Conservation (phyloP, 2,329 filamentous ascomycete species). For the Dactylellina drechsleri region DNA sequence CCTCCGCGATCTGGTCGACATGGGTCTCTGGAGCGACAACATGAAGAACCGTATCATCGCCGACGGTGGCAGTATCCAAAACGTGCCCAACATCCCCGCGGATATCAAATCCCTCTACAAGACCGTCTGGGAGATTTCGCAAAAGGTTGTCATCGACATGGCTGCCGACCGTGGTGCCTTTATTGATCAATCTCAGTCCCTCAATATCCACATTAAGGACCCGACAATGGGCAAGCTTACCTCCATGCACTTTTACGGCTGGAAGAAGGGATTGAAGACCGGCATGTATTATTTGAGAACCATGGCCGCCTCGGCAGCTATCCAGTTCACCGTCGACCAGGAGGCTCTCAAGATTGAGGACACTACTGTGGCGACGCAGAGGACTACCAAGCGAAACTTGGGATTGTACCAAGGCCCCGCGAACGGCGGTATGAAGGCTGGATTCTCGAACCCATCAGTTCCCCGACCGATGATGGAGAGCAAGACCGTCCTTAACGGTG, state of each 20-base stretch:
- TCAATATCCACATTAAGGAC: constrained; percentile 99
- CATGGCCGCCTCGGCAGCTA: constrained; percentile 93
- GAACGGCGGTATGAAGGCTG: constrained; percentile 65
- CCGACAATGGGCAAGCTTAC: constrained; percentile 99
- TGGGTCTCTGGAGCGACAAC: constrained; percentile 97
- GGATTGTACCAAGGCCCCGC: constrained; percentile 63
- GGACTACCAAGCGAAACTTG: constrained; percentile 75
- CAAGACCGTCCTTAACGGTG: constrained; percentile 49
- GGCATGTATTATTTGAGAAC: constrained; percentile 99
- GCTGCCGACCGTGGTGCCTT: constrained; percentile 94
- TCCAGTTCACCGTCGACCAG: constrained; percentile 99
- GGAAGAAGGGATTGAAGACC: constrained; percentile 99
- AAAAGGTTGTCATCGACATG: constrained; percentile 96
- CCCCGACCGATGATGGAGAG: constrained; percentile 46
- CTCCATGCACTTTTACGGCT: constrained; percentile 98
- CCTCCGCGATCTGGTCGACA: constrained; percentile 95
- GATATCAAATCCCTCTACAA: constrained; percentile 98
- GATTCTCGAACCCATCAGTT: constrained; percentile 66
- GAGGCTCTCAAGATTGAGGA: constrained; percentile 90
- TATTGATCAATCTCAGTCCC: constrained; percentile 98
- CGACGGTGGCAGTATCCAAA: constrained; percentile 93
- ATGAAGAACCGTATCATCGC: constrained; percentile 99
- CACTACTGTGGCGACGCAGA: constrained; percentile 72
- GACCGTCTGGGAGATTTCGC: constrained; percentile 99
- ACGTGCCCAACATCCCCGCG: constrained; percentile 93